phyloP scores from a whole-genome alignment of 495 filamentous ascomycete genomes.

The Amniculicola lignicola region DNA sequence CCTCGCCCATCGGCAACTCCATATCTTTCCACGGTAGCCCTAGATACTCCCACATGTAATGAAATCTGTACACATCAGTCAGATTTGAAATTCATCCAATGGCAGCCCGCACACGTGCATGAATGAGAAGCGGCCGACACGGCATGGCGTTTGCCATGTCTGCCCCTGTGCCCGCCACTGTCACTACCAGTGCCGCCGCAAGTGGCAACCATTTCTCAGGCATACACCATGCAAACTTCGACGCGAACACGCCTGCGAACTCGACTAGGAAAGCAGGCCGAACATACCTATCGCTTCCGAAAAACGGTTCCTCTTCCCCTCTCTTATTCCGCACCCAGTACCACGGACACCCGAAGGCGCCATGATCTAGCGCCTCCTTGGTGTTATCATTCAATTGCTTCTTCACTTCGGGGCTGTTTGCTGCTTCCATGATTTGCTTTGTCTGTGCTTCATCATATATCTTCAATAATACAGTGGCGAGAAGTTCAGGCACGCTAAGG shows the following conservation, averaged over 20 bases:
- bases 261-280: background rate
- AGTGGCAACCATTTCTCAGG: too few species aligned
- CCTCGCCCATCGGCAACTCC: conserved; percentile 11
- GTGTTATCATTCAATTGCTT: conserved; percentile 56
- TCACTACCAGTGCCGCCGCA: too few species aligned
- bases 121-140: too few species aligned
- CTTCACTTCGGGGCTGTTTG: conserved; percentile 54
- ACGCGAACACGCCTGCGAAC: conserved; percentile 3
- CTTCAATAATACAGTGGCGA: conserved; percentile 39
- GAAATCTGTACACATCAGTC: conserved; percentile 33
- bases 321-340: conserved; percentile 62
- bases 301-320: conserved; percentile 65
- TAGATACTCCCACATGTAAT: conserved; percentile 40
- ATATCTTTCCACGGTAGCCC: conserved; percentile 37
- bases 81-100: too few species aligned
- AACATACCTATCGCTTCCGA: conserved; percentile 68
- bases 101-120: too few species aligned
- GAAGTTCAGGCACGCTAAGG: conserved; percentile 49
- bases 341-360: conserved; percentile 76
- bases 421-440: conserved; percentile 51
- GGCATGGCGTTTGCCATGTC: background rate
- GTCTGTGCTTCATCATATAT: conserved; percentile 47
- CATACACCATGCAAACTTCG: background rate
- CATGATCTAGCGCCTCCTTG: conserved; percentile 55
- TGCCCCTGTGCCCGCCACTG: too few species aligned